phyloP scores from a whole-genome alignment of 1,139 yeast genomes.

The Saccharomycopsis hybrid region DNA sequence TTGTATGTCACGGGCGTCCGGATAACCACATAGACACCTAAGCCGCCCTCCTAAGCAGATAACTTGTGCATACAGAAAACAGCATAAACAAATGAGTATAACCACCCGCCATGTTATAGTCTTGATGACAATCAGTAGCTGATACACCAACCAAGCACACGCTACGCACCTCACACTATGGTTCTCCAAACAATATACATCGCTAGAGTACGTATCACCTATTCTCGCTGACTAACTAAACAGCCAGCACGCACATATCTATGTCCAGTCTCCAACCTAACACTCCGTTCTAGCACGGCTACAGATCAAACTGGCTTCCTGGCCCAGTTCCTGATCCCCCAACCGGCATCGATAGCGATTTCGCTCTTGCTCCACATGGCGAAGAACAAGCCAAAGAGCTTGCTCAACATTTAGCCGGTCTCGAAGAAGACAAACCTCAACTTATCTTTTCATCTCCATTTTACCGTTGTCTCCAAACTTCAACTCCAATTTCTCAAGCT shows the following conservation, averaged over 20 bases:
- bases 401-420: conserved; percentile 41
- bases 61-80: no score
- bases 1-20: no score
- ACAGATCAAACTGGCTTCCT: conserved; percentile 76
- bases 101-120: no score
- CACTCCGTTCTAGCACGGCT: conserved; percentile 80
- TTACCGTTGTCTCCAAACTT: conserved; percentile 86
- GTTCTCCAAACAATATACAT: conserved; percentile 33
- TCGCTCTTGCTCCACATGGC: conserved; percentile 75
- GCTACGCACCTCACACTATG: conserved; percentile 5
- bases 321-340: conserved; percentile 70
- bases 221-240: no score
- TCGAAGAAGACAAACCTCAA: conserved; percentile 39
- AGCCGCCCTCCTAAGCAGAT: no score
- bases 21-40: no score
- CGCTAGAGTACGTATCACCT: conserved; percentile 30
- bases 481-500: conserved; percentile 55
- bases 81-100: no score
- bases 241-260: no score
- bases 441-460: conserved; percentile 75
- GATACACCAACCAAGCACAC: no score
- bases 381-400: conserved; percentile 72
- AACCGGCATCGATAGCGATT: conserved; percentile 79
- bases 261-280: no score
- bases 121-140: no score